Conservation (phyloP, 2,329 filamentous ascomycete species). For the Grosmannia huntii region DNA sequence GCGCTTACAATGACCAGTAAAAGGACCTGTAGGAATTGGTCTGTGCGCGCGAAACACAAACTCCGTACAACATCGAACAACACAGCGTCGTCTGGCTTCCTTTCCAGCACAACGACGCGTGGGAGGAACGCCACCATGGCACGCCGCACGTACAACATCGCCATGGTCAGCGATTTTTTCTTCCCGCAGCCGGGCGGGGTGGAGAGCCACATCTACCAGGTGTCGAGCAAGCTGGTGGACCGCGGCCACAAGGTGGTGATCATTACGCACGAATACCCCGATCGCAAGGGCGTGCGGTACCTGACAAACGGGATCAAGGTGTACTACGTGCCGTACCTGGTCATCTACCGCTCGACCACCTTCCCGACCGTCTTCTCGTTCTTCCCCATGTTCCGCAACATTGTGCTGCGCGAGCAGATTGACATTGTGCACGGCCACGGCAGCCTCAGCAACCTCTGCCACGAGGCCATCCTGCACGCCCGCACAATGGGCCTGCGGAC, state of each 20-base stretch:
- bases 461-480: constrained; percentile 89
- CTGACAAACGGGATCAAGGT: constrained; percentile 97
- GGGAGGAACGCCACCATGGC: constrained; percentile 36
- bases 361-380: constrained; percentile 98
- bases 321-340: constrained; percentile 91
- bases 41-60: too few relatives aligned
- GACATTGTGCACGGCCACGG: constrained; percentile 98
- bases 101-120: too few relatives aligned
- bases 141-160: constrained; percentile 52
- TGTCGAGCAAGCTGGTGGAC: constrained; percentile 92
- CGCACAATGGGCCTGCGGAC: constrained; percentile 92
- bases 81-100: too few relatives aligned
- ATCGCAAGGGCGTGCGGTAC: constrained; percentile 83
- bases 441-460: constrained; percentile 82
- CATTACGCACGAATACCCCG: constrained; percentile 89
- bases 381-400: constrained; percentile 95
- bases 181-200: constrained; percentile 94
- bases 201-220: constrained; percentile 96
- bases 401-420: constrained; percentile 85
- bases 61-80: too few relatives aligned
- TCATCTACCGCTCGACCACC: constrained; percentile 86
- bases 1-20: too few relatives aligned
- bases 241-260: constrained; percentile 96
- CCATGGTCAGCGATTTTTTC: constrained; percentile 99
- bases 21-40: too few relatives aligned